Evolutionary conservation across 2,329 filamentous ascomycete species (phyloP).

Genomic region (Diaporthe longicolla): DNA sequence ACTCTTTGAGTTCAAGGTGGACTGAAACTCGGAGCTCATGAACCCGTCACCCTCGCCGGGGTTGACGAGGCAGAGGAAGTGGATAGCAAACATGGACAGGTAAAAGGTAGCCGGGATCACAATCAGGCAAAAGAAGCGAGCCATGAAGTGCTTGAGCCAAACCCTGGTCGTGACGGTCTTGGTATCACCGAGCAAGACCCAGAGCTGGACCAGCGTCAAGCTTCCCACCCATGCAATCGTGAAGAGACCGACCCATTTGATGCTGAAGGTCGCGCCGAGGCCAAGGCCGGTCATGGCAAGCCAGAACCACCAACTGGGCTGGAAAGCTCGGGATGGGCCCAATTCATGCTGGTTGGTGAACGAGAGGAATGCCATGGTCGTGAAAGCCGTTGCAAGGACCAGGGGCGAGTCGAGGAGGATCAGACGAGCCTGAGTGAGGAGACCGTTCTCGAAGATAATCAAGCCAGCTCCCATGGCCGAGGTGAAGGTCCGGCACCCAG

Average conservation of each 20-base stretch:
- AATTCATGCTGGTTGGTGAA: constrained; percentile 98
- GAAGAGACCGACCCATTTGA: constrained; percentile 99
- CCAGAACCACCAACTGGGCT: constrained; percentile 98
- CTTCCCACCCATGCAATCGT: constrained; percentile 98
- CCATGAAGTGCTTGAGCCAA: constrained; percentile 95
- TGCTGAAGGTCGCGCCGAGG: constrained; percentile 90
- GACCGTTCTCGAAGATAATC: constrained; percentile 96
- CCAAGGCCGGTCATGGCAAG: constrained; percentile 87
- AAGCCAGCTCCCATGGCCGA: constrained; percentile 86
- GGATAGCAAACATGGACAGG: constrained; percentile 96
- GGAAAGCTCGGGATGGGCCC: constrained; percentile 89
- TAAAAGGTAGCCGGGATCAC: constrained; percentile 92
- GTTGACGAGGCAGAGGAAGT: constrained; percentile 93
- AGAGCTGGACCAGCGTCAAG: constrained; percentile 92
- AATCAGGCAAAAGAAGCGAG: constrained; percentile 91
- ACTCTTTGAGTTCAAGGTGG: constrained; percentile 93
- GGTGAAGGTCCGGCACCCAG: constrained; percentile 89
- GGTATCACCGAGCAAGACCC: constrained; percentile 92
- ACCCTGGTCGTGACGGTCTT: constrained; percentile 87
- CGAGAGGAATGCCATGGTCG: constrained; percentile 88
- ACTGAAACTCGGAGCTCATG: constrained; percentile 99
- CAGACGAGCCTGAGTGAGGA: constrained; percentile 93
- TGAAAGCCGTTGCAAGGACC: constrained; percentile 93
- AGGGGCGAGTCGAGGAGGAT: constrained; percentile 97
- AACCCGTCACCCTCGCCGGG: constrained; percentile 98